Evolutionary conservation across 306 rosid genomes (phyloP).

Genomic region (Ziziphus jujuba): DNA sequence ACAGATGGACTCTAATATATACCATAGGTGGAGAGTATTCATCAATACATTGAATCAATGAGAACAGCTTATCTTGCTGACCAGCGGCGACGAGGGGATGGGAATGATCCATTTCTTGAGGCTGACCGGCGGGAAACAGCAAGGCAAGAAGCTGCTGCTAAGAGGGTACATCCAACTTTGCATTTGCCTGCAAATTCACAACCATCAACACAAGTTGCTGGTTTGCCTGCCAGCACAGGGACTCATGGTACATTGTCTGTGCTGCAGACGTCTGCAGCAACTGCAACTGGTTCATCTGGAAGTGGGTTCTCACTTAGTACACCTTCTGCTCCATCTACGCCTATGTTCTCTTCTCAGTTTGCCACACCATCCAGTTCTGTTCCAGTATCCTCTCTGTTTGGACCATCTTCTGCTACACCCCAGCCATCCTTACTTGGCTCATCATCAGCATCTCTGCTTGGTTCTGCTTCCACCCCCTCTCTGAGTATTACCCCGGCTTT

Average conservation of each 20-base stretch:
- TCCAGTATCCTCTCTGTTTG: conserved; percentile 53
- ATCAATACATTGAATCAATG: conserved; percentile 91
- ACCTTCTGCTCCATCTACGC: conserved; percentile 70
- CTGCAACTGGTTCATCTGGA: conserved; percentile 59
- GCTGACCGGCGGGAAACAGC: conserved; percentile 98
- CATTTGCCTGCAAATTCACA: conserved; percentile 79
- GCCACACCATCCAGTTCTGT: conserved; percentile 73
- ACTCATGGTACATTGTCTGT: conserved; percentile 48
- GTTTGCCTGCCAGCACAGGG: conserved; percentile 70
- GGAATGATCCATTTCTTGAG: conserved; percentile 87
- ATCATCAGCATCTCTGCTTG: conserved; percentile 57
- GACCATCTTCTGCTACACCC: conserved; percentile 61
- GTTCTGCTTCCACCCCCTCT: conserved; percentile 63
- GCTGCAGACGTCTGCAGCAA: conserved; percentile 52
- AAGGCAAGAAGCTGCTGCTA: conserved; percentile 90
- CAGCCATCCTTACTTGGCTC: conserved; percentile 63
- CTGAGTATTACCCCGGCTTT: conserved; percentile 51
- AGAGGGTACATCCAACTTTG: conserved; percentile 84
- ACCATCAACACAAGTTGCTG: conserved; percentile 89
- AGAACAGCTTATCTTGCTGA: conserved; percentile 82
- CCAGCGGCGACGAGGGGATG: conserved; percentile 82
- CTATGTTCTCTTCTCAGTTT: conserved; percentile 62
- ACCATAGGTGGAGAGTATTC: conserved; percentile 88
- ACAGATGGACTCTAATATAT: conserved; percentile 23
- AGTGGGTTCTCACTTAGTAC: conserved; percentile 75